A percentile compares a stretch with the other conserved stretches of the same genome.
Evolutionary conservation across 2,329 filamentous ascomycete genomes (phyloP).

Genomic region (Trichoderma harzianum): DNA sequence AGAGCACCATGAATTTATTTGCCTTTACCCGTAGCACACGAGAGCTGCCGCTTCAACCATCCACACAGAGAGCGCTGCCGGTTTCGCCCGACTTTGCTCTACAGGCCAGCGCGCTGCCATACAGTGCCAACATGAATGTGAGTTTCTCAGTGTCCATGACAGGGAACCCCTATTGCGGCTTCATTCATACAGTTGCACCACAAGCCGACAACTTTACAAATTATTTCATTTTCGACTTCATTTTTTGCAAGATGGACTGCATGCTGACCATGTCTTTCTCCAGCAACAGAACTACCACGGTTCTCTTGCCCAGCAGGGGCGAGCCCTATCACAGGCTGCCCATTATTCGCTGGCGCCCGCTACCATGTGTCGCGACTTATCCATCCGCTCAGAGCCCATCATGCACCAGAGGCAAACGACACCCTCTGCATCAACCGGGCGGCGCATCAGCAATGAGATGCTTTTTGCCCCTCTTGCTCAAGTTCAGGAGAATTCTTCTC

Average conservation of each 20-base stretch:
- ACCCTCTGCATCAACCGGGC: neutral
- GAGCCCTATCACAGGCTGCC: slow-evolving; percentile 28
- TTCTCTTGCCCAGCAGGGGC: neutral
- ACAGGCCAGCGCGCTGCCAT: neutral
- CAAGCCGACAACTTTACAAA: neutral
- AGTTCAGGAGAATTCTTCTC: slow-evolving; percentile 35
- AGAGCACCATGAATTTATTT: neutral
- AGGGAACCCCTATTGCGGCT: neutral
- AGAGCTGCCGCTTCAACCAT: too few species aligned
- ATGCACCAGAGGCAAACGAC: neutral
- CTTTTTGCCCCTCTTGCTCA: neutral
- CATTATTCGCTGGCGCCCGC: slow-evolving; percentile 27
- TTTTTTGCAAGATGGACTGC: neutral
- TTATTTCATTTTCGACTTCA: neutral
- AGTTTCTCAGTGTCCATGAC: neutral
- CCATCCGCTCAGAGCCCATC: slow-evolving; percentile 38
- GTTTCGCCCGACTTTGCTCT: neutral
- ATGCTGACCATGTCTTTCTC: neutral
- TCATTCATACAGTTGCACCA: neutral
- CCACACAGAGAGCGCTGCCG: neutral
- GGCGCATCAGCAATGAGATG: neutral
- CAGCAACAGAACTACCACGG: neutral
- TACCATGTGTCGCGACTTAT: slow-evolving; percentile 45
- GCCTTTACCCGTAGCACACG: neutral
- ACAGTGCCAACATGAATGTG: neutral